Evolutionary conservation across 768 basidiomycete genomes (phyloP), one percentile per base, ranked within the genome.

Genomic region (Xerocomellus amylosporus): DNA sequence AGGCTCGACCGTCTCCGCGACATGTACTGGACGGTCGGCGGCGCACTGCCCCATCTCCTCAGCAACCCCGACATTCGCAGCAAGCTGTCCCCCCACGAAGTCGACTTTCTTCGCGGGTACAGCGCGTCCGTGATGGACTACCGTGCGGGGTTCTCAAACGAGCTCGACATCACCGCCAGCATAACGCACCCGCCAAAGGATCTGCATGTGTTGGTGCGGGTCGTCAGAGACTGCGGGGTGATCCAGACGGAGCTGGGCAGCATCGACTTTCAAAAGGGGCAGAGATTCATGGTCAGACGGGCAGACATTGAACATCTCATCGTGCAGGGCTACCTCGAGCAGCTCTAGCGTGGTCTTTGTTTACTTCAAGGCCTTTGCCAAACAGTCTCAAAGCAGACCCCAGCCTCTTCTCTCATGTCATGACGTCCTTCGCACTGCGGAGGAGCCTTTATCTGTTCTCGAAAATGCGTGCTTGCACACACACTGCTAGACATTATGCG

Each of bases 251-350:
- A 97, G 72, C 75, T 88, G 53, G 97, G 97, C 9, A 87, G 82
- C 53, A 87, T 99, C 54, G 88, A 95, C 69, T 94, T 98, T 66
- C 81, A 82, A 65, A 90, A 87, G 70, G 96, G 94, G 0, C 88
- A 93, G 71, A 75, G 96, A 58, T 96, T 91, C 64, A 86, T 94
- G 79, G 87, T 98, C 48, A 78, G 90, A 36, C 76, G 92, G 60
- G 82, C 89, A 8, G 93, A 95, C 67, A 87, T 99, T 57, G 97
- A 99, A 69, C 88, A 95, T 69, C 78, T 98, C 61, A 92, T 98
- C 61, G 86, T 95, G 1, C 90, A 94, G 65, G 95, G 95, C 5
- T 96, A 88, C 70, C 74, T 99, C 60, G 91, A 98, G 75, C 85
- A 95, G 64, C 86, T 96, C 56, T 86, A 65, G 64, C 46, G 59